A percentile compares a stretch with the other conserved stretches of the same genome.
phyloP scores from a whole-genome alignment of 495 filamentous ascomycete genomes.

The Hypoxylon lienhwacheense region DNA sequence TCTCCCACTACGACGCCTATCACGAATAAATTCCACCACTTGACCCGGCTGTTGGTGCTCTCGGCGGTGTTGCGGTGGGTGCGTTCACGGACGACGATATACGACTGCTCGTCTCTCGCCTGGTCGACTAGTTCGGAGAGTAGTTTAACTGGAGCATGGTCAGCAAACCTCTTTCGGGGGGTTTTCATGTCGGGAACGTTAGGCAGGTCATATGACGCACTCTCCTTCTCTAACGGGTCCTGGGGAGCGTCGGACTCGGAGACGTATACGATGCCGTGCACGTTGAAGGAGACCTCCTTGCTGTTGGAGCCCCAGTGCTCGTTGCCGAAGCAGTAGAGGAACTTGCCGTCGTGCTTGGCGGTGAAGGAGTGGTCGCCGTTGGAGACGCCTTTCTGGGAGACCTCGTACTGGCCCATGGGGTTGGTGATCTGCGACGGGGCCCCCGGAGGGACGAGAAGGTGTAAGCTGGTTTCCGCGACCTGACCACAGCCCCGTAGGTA shows the following conservation, averaged over 20 bases:
- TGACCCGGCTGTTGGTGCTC: constrained; percentile 94
- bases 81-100: constrained; percentile 92
- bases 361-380: constrained; percentile 93
- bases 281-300: constrained; percentile 98
- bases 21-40: constrained; percentile 99
- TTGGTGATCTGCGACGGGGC: constrained; percentile 72
- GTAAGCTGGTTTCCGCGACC: too few relatives aligned
- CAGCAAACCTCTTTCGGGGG: neutral
- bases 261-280: constrained; percentile 97
- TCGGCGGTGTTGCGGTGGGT: constrained; percentile 98
- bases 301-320: constrained; percentile 88
- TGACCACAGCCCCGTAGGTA: too few relatives aligned
- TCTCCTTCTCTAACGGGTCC: constrained; percentile 90
- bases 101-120: constrained; percentile 96
- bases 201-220: constrained; percentile 45
- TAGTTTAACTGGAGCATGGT: constrained; percentile 65
- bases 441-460: constrained; percentile 18
- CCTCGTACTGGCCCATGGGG: constrained; percentile 70
- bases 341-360: constrained; percentile 82
- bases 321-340: constrained; percentile 98
- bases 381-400: constrained; percentile 75
- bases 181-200: neutral
- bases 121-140: constrained; percentile 84
- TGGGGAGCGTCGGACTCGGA: constrained; percentile 79
- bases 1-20: constrained; percentile 85